Evolutionary conservation across 352 stramenopile species (phyloP), one percentile per base, ranked within the genome.

Genomic region (Albugo candida): DNA sequence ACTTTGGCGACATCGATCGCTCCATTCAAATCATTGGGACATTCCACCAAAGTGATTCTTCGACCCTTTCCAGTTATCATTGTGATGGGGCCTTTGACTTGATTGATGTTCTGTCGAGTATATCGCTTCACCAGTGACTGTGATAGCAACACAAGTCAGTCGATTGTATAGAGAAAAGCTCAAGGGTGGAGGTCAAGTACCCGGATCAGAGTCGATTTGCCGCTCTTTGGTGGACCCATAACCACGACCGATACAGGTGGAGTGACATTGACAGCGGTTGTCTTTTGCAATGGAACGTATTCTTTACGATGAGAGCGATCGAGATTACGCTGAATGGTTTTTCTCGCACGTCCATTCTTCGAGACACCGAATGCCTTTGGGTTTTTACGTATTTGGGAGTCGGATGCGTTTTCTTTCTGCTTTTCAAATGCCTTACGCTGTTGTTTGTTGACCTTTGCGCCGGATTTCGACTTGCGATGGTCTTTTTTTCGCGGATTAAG

Each of bases 11-110:
- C 67, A 69, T 99, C 95, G 41, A 94, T 78, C 79, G 92, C 92
- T 13, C 77, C 77, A 52, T 92, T 92, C 18, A 94, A 56, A 52
- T 93, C 91, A 61, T 96, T 96, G 6, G 95, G 95, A 66, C 95
- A 99, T 70, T 99, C 96, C 42, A 99, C 86, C 49, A 99, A 95
- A 4, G 96, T 99, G 50, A 99, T 87, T 34, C 96, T 84, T 34
- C 87, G 81, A 58, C 95, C 95, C 60, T 99, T 99, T 36, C 93
- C 92, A 13, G 81, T 96, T 13, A 99, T 91, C 12, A 99, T 87
- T 5, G 96, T 99, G 58, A 99, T 94, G 0, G 96, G 96, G n/a
- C 95, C 96, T 41, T 94, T 92, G 40, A 98, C 77, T 49, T 96
- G 83, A 38, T 83, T 84, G 44, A 99, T 70, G 62, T 96, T 98